A percentile compares a stretch with the other conserved stretches of the same genome.
Conservation (phyloP, 2,329 filamentous ascomycete species). For the Hansfordia pulvinata region DNA sequence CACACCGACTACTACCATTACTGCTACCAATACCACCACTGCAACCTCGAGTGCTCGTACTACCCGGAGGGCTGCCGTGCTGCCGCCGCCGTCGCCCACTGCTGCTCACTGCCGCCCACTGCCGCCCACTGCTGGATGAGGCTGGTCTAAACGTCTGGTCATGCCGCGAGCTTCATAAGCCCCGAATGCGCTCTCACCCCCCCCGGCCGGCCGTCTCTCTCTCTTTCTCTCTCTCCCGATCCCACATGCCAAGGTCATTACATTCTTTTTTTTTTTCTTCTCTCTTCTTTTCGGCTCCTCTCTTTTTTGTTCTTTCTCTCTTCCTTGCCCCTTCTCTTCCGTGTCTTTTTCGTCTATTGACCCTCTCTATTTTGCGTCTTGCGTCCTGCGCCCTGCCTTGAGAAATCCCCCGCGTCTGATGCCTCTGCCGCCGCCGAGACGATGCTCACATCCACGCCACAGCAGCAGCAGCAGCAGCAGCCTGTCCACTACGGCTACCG, state of each 20-base stretch:
- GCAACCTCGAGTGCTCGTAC: slow-evolving; percentile 10
- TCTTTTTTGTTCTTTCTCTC: slow-evolving; percentile 6
- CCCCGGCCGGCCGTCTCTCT: slow-evolving; percentile 21
- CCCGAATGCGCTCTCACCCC: slow-evolving; percentile 18
- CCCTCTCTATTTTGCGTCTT: slow-evolving; percentile 3
- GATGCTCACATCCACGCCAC: slow-evolving; percentile 51
- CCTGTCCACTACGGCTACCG: slow-evolving; percentile 43
- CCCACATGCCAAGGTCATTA: slow-evolving; percentile 24
- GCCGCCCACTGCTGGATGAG: slow-evolving; percentile 19
- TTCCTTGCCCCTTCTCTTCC: slow-evolving; percentile 1
- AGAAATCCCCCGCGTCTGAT: too few relatives aligned
- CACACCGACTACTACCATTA: background rate
- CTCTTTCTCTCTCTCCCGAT: slow-evolving; percentile 23
- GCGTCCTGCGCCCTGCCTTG: too few relatives aligned
- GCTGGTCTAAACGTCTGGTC: slow-evolving; percentile 19
- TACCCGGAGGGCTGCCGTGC: slow-evolving; percentile 15
- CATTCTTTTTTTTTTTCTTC: slow-evolving; percentile 4
- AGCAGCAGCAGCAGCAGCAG: too few relatives aligned
- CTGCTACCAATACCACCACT: background rate
- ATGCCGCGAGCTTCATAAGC: slow-evolving; percentile 21
- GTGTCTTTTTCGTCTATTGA: slow-evolving; percentile 4
- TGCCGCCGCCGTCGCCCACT: slow-evolving; percentile 12
- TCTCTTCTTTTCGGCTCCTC: background rate
- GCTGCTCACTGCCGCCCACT: slow-evolving; percentile 4
- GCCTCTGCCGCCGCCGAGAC: slow-evolving; percentile 20